Percentiles rank a stretch among this genome's conserved stretches.
Conservation (phyloP, 2,329 filamentous ascomycete species). For the Neoascochyta sp. region DNA sequence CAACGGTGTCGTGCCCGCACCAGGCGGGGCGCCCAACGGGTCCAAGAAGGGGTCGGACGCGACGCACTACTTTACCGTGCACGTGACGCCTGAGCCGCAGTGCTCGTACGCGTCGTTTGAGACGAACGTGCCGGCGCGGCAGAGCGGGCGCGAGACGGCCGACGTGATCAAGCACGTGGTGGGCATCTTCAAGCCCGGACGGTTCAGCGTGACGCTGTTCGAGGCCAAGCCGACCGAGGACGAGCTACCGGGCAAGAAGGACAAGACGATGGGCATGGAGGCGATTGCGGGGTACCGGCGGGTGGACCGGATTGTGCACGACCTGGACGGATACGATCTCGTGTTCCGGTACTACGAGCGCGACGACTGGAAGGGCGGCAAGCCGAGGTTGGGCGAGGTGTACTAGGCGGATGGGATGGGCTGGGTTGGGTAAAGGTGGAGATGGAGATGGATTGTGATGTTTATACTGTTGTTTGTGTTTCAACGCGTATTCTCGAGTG, state of each 20-base stretch:
- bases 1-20: slow-evolving; percentile 87
- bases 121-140: slow-evolving; percentile 89
- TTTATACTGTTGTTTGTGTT: too few relatives aligned
- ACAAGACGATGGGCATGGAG: slow-evolving; percentile 58
- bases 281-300: slow-evolving; percentile 80
- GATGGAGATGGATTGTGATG: too few relatives aligned
- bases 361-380: slow-evolving; percentile 70
- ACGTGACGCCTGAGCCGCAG: slow-evolving; percentile 94
- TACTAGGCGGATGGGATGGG: too few relatives aligned
- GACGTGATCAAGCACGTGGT: slow-evolving; percentile 94
- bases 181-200: slow-evolving; percentile 92
- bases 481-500: too few relatives aligned
- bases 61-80: slow-evolving; percentile 91
- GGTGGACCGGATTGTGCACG: slow-evolving; percentile 92
- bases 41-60: slow-evolving; percentile 41
- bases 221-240: slow-evolving; percentile 68
- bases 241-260: slow-evolving; percentile 41
- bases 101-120: slow-evolving; percentile 98
- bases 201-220: slow-evolving; percentile 95
- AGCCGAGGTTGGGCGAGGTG: slow-evolving; percentile 58
- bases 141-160: slow-evolving; percentile 81
- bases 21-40: slow-evolving; percentile 47
- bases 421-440: too few relatives aligned
- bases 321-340: slow-evolving; percentile 94
- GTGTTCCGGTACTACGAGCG: slow-evolving; percentile 96